phyloP scores from a whole-genome alignment of 108 stramenopile species.

The Licmophora abbreviata region DNA sequence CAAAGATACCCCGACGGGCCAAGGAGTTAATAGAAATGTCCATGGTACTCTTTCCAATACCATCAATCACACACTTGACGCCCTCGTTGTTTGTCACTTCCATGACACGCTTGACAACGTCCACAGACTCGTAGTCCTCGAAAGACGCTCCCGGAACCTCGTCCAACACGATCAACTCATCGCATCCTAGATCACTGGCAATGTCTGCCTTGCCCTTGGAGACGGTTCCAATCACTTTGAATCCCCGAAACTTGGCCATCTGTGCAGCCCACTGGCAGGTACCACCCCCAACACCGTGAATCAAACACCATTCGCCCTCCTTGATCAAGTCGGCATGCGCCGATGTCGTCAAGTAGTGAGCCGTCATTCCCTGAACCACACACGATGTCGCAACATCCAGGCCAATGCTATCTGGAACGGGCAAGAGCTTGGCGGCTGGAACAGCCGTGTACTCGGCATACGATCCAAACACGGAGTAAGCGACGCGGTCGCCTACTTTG shows the following conservation, averaged over 20 bases:
- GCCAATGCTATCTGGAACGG: slow-evolving; percentile 41
- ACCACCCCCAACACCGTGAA: slow-evolving; percentile 77
- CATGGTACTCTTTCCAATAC: slow-evolving; percentile 70
- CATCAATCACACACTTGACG: slow-evolving; percentile 77
- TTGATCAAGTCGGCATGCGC: slow-evolving; percentile 62
- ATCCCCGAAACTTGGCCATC: slow-evolving; percentile 78
- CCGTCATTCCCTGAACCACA: slow-evolving; percentile 78
- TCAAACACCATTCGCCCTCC: slow-evolving; percentile 67
- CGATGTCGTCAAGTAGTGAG: slow-evolving; percentile 67
- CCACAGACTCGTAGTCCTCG: slow-evolving; percentile 71
- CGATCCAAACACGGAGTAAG: slow-evolving; percentile 56
- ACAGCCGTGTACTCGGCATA: slow-evolving; percentile 76
- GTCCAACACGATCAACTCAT: slow-evolving; percentile 76
- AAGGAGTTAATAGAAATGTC: slow-evolving; percentile 72
- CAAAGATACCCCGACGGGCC: slow-evolving; percentile 69
- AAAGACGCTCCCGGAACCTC: slow-evolving; percentile 54
- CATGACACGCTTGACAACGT: slow-evolving; percentile 52
- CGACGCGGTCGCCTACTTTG: slow-evolving; percentile 62
- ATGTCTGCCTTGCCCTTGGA: slow-evolving; percentile 53
- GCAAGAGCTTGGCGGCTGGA: slow-evolving; percentile 45
- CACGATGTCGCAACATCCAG: slow-evolving; percentile 57
- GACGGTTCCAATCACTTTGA: slow-evolving; percentile 74
- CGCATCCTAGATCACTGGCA: slow-evolving; percentile 42
- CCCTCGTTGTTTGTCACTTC: slow-evolving; percentile 64
- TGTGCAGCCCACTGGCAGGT: slow-evolving; percentile 84